Evolutionary conservation across 2,329 filamentous ascomycete genomes (phyloP), one percentile per base, ranked within the genome.

Genomic region (Neophaeococcomyces mojaviensis): DNA sequence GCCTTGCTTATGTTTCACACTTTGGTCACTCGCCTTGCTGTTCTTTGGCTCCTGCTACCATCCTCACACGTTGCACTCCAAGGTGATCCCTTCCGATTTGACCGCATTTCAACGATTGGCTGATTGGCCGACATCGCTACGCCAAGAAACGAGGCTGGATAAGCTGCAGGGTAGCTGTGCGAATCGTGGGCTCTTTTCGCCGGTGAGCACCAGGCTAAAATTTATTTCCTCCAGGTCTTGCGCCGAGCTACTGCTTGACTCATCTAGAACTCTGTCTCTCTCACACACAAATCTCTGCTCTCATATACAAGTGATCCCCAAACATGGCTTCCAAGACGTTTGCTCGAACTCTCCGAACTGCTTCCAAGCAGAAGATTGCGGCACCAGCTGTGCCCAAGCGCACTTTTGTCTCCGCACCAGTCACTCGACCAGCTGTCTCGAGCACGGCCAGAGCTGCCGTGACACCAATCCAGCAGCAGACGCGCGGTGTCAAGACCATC

Each of bases 401-500:
- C 62, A 76, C 77, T 51, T 77, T 81, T 61, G 66, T 79, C 56
- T 73, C 76, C 54, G 75, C 77, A 51, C 68, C 76, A 58, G 73
- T 72, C 53, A 69, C 70, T 59, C 69, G 70, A 55, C 67, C 65
- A 52, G 64, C 65, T 55, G 73, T 76, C 55, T 72, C 69, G 59
- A 68, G 63, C 48, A 52, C 65, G 44, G 63, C 67, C 46, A 64
- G 66, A 55, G 64, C 69, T 61, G 63, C 68, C 57, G 65, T 68
- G 53, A 66, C 68, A 57, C 64, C 70, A 40, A 64, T 81, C n/a
- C 51, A 56, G 68, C 84, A 88, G 76, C 79, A 82, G 64, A 74
- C 78, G 58, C 84, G 92, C 66, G 92, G 92, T 69, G 73, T 95
- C 65, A 97, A 98, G 87, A 96, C 90, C 61, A 90, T 98, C 71